Evolutionary conservation across 345 rosid genomes (phyloP), one percentile per base, ranked within the genome.

Genomic region (Punica granatum): DNA sequence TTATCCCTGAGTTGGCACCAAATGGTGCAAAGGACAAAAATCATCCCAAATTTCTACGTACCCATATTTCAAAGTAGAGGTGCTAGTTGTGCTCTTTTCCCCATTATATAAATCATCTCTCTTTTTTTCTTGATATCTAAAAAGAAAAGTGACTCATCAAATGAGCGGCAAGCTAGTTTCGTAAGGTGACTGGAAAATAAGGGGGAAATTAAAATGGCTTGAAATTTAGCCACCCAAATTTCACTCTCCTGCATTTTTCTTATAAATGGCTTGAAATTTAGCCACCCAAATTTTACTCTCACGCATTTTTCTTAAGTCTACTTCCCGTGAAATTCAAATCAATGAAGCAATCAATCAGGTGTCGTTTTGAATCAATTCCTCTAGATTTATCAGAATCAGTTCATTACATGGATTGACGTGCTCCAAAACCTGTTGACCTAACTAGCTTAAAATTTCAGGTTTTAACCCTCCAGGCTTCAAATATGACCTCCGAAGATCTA

Each of bases 381-480:
- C n/a, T 37, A 5, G 1, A 37, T 48, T 48, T 51, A 23, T 1
- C 13, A 15, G 23, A 51, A 34, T n/a, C 36, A 62, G 19, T 33
- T 16, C 23, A 62, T 62, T 62, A 12, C 12, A 26, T 28, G 4
- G 6, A 7, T 13, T 11, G 61, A 56, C 15, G 18, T 56, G 28
- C 11, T 42, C 23, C 32, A 37, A 16, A n/a, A 35, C 26, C 19
- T 3, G 5, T 19, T 62, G 37, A n/a, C 19, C 28, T 32, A 62
- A 14, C 37, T 60, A 60, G 8, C 41, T 39, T 23, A 18, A 49
- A 67, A 70, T 74, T 64, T 74, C 91, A 95, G 99, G 90, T 90
- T 60, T 79, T 95, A 80, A 87, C 97, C 12, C 88, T 95, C 62
- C 96, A 84, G 83, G 98, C 99, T 56, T 89, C 99, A 35, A 95